Base-by-base conservation (phyloP, 2,329 filamentous ascomycete species). In the Diaporthe australafricana region DNA sequence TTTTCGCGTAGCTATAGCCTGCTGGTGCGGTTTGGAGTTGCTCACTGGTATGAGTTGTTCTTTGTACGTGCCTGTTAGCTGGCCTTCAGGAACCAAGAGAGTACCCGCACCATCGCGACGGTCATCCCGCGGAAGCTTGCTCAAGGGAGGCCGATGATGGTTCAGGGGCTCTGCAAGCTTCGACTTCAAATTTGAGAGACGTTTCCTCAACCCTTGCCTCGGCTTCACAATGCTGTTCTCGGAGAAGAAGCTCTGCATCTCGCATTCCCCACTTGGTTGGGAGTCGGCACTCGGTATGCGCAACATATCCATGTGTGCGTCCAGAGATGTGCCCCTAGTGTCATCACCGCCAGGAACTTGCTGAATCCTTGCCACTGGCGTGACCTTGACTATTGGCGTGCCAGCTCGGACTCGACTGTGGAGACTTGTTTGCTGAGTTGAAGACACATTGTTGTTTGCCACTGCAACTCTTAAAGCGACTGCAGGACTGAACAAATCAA, bases 101-200 rank as follows among this genome's bases (percentile, higher is more conserved):
- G 32, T 16, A 9, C 22, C 32, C 11, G 20, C 50, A 45, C 32
- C 45, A 32, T 42, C 30, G n/a, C 17, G 55, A 5, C 35, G 38
- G 7, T 35, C 65, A 50, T 45, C 30, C n/a, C 12, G 50, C 11
- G 32, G 47, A n/a, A 27, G 25, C 14, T 47, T 69, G 9, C 27
- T 27, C 11, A 35, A 22, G 5, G 56, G 65, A 22, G 50, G 32
- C 6, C 32, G 47, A 6, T 66, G 72, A 30, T 65, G 73, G 40
- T 73, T 47, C 8, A 76, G 71, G 22, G 74, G 60, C 16, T 77
- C 76, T 16, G 71, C 71, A 16, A 79, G 70, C 5, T 75, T 75
- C 9, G 72, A 70, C 17, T 73, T 75, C 20, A 79, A 63, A 52
- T 78, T 71, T 9, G 78, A 78, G 25, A 79, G 62, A 1, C 76